Evolutionary conservation across 495 filamentous ascomycete species (phyloP).

Genomic region (Podospora appendiculata): DNA sequence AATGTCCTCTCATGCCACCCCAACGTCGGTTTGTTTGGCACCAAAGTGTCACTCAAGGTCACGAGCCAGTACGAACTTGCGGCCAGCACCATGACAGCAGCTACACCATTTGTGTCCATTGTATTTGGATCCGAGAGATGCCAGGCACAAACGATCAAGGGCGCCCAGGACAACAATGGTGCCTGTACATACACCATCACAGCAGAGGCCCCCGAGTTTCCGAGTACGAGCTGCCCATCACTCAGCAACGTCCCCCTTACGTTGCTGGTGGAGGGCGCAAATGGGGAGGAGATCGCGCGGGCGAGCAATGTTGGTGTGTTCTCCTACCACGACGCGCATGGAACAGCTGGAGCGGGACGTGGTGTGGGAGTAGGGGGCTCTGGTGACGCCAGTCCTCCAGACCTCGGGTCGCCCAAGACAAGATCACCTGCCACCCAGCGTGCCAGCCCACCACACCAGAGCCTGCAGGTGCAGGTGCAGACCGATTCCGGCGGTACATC

Average conservation of each 20-base stretch:
- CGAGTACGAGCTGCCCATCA: slow-evolving; percentile 56
- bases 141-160: slow-evolving; percentile 52
- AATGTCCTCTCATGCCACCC: slow-evolving; percentile 64
- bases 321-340: slow-evolving; percentile 49
- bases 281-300: slow-evolving; percentile 52
- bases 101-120: slow-evolving; percentile 51
- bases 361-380: slow-evolving; percentile 16
- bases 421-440: slow-evolving; percentile 35
- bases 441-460: slow-evolving; percentile 30
- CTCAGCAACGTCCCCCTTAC: slow-evolving; percentile 61
- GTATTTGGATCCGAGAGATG: slow-evolving; percentile 69
- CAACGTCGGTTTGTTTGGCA: slow-evolving; percentile 56
- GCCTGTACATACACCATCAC: slow-evolving; percentile 64
- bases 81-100: slow-evolving; percentile 41
- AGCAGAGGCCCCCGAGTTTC: slow-evolving; percentile 63
- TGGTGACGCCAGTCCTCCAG: slow-evolving; percentile 33
- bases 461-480: slow-evolving; percentile 16
- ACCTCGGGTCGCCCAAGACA: slow-evolving; percentile 35
- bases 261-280: slow-evolving; percentile 60
- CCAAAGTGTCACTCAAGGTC: slow-evolving; percentile 63
- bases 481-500: slow-evolving; percentile 9
- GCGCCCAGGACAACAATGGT: slow-evolving; percentile 48
- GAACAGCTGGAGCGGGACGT: slow-evolving; percentile 26
- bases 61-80: slow-evolving; percentile 60
- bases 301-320: slow-evolving; percentile 65